Evolutionary conservation across 306 rosid genomes (phyloP).

Genomic region (Delonix regia): DNA sequence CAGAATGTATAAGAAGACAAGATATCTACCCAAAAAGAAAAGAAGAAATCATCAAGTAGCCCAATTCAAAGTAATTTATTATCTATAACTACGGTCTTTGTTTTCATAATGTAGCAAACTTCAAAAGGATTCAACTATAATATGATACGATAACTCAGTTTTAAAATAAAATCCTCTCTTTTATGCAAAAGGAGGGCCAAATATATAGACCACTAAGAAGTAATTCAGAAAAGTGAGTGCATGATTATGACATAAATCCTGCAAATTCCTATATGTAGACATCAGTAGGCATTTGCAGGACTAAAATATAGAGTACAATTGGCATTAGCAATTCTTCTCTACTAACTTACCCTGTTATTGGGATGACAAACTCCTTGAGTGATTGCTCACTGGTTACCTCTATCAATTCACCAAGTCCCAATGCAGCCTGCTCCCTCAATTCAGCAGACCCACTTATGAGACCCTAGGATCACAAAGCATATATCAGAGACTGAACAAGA

Average conservation of each 20-base stretch:
- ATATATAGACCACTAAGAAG: neutral
- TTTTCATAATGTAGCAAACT: neutral
- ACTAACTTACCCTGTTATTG: constrained; percentile 84
- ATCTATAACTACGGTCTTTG: neutral
- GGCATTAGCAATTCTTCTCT: constrained; percentile 7
- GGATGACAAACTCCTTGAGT: constrained; percentile 87
- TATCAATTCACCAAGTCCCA: constrained; percentile 95
- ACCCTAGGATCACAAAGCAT: constrained; percentile 57
- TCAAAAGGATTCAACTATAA: neutral
- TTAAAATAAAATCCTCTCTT: neutral
- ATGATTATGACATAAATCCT: neutral
- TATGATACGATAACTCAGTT: neutral
- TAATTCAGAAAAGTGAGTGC: neutral
- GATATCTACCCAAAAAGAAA: neutral
- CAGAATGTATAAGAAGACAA: constrained; percentile 37
- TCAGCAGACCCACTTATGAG: constrained; percentile 94
- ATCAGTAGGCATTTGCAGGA: neutral
- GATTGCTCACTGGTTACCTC: constrained; percentile 93
- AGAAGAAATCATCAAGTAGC: neutral
- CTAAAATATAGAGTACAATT: neutral
- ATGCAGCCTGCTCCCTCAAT: constrained; percentile 94
- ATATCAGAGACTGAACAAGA: constrained; percentile 22
- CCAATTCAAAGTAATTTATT: neutral
- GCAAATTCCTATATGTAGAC: neutral
- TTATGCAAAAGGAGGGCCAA: neutral